A percentile compares a stretch with the other conserved stretches of the same genome.
phyloP scores from a whole-genome alignment of 2,329 filamentous ascomycete genomes.

The Calonectria pseudoturangicola region DNA sequence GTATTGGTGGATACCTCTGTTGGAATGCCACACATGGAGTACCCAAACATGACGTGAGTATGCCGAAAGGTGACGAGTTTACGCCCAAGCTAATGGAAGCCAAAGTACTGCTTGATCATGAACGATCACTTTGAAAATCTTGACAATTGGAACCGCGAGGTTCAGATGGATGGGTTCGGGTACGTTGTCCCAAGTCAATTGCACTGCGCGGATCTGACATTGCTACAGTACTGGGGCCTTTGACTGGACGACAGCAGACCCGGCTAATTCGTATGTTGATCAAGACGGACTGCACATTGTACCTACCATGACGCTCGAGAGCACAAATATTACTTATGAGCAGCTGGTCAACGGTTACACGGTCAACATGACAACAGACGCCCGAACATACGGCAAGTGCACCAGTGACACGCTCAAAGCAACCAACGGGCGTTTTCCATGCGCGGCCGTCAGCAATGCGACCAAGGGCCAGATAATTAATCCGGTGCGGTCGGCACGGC shows the following conservation, averaged over 20 bases:
- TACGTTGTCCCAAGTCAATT: constrained; percentile 46
- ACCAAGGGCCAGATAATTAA: constrained; percentile 67
- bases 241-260: constrained; percentile 71
- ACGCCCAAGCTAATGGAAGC: constrained; percentile 19
- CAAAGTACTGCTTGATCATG: constrained; percentile 53
- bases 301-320: constrained; percentile 66
- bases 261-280: constrained; percentile 67
- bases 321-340: constrained; percentile 55
- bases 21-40: constrained; percentile 45
- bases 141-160: constrained; percentile 67
- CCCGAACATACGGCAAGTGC: constrained; percentile 58
- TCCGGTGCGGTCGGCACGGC: constrained; percentile 67
- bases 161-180: constrained; percentile 63
- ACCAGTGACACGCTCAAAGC: constrained; percentile 56
- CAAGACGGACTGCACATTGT: constrained; percentile 69
- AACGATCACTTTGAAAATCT: constrained; percentile 55
- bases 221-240: constrained; percentile 62
- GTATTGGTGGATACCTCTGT: constrained; percentile 47
- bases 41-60: constrained; percentile 47
- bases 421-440: constrained; percentile 51
- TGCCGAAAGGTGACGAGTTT: neutral
- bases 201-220: constrained; percentile 24
- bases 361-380: constrained; percentile 65
- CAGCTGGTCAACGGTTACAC: constrained; percentile 62
- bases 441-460: constrained; percentile 64